Percentiles rank a stretch among this genome's conserved stretches.
Evolutionary conservation across 352 stramenopile species (phyloP).

Genomic region (Thraustochytrium striatum): DNA sequence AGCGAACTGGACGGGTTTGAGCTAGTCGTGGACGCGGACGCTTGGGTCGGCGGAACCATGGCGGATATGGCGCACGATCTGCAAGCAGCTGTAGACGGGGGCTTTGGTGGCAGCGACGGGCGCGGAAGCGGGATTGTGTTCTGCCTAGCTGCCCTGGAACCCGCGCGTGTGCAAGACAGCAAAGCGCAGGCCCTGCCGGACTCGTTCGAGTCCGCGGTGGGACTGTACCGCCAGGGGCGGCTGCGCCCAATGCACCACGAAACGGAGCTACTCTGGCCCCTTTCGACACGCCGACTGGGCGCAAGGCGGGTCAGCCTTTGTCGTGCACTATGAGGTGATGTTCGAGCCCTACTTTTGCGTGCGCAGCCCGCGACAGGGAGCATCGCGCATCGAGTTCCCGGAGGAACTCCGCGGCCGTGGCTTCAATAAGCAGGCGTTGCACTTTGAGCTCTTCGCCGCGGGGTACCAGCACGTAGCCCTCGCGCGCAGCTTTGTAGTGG

Average conservation of each 20-base stretch:
- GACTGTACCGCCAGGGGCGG: slow-evolving; percentile 1
- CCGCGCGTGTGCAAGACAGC: background rate
- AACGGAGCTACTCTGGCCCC: slow-evolving; percentile 6
- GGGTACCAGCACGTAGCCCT: slow-evolving; percentile 6
- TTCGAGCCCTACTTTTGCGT: slow-evolving; percentile 38
- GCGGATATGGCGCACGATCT: background rate
- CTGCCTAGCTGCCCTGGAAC: slow-evolving; percentile 15
- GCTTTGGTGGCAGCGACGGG: background rate
- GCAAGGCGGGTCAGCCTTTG: background rate
- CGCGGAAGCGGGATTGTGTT: background rate
- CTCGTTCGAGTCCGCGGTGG: background rate
- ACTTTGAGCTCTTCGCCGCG: slow-evolving; percentile 37
- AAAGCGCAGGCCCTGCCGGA: background rate
- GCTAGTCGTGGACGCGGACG: slow-evolving; percentile 22
- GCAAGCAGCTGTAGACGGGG: background rate
- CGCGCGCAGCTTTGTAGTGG: slow-evolving; percentile 6
- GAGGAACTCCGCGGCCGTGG: slow-evolving; percentile 21
- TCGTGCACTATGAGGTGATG: slow-evolving; percentile 37
- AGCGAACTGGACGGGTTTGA: background rate
- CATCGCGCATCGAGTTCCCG: background rate
- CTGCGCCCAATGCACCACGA: slow-evolving; percentile 7
- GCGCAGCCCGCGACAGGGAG: background rate
- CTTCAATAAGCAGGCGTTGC: slow-evolving; percentile 41
- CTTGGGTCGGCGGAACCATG: background rate
- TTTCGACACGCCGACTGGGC: slow-evolving; percentile 23